Conservation (phyloP, 2,329 filamentous ascomycete species). For the Hypoxylon sp. region DNA sequence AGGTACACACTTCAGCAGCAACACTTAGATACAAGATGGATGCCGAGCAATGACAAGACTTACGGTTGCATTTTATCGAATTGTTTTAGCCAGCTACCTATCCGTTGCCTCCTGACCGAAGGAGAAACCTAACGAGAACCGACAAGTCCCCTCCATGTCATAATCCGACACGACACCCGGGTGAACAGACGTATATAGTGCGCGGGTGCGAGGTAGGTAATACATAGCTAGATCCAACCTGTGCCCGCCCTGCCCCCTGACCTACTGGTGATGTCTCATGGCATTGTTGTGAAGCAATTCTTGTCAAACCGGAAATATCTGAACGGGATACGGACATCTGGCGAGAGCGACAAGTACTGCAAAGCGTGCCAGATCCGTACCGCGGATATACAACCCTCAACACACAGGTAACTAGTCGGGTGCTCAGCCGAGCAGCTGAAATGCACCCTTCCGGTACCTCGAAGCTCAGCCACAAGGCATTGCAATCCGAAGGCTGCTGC, state of each 20-base stretch:
- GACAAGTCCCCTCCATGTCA: conserved; percentile 2
- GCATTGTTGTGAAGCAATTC: conserved; percentile 6
- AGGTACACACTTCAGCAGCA: no score
- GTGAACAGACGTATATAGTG: background rate
- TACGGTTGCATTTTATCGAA: background rate
- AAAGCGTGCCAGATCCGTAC: conserved; percentile 24
- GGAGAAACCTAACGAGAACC: background rate
- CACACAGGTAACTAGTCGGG: conserved; percentile 15
- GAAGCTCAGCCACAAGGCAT: background rate
- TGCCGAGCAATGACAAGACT: no score
- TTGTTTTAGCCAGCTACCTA: conserved; percentile 15
- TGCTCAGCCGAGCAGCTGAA: conserved; percentile 1
- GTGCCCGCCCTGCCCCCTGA: conserved; percentile 5
- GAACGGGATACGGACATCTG: background rate
- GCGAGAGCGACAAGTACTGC: conserved; percentile 3
- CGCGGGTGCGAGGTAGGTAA: background rate
- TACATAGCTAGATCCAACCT: background rate
- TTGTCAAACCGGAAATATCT: background rate
- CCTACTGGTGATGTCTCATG: conserved; percentile 16
- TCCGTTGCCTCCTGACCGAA: background rate
- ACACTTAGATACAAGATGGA: no score
- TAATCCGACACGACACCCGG: background rate
- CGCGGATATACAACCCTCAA: conserved; percentile 19
- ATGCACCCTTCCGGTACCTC: background rate
- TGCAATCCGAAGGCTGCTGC: conserved; percentile 34